phyloP scores from a whole-genome alignment of 306 rosid genomes.

The Vicia villosa region DNA sequence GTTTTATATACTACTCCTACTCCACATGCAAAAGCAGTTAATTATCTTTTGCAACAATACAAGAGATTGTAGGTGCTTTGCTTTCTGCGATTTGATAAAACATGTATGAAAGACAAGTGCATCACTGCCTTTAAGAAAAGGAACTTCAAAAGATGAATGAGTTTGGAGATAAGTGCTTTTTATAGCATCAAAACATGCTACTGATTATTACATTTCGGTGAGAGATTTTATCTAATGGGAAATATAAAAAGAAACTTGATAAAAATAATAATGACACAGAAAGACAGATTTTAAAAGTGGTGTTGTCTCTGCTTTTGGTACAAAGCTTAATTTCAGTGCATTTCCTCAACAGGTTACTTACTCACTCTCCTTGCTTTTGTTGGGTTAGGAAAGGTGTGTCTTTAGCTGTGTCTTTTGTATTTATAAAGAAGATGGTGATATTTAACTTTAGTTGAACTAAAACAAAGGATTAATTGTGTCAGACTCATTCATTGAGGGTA shows the following conservation, averaged over 20 bases:
- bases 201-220: constrained; percentile 9
- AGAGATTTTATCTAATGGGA: constrained; percentile 40
- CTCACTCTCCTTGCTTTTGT: neutral
- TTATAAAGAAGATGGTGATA: neutral
- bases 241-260: constrained; percentile 16
- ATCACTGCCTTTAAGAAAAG: constrained; percentile 51
- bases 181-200: constrained; percentile 37
- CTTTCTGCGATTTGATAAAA: constrained; percentile 34
- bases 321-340: constrained; percentile 41
- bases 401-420: neutral
- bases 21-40: constrained; percentile 30
- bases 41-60: neutral
- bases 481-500: no score
- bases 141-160: constrained; percentile 37
- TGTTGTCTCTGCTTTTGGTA: constrained; percentile 6
- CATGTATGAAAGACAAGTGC: constrained; percentile 27
- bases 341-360: constrained; percentile 15
- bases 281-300: constrained; percentile 35
- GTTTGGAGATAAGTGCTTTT: constrained; percentile 27
- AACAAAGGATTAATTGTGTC: neutral
- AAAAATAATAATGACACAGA: constrained; percentile 8
- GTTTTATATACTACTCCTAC: neutral
- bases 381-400: neutral
- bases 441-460: neutral
- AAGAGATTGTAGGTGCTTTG: constrained; percentile 15